phyloP scores from a whole-genome alignment of 2,329 filamentous ascomycete species.

The Arthrobotrys musiformis region DNA sequence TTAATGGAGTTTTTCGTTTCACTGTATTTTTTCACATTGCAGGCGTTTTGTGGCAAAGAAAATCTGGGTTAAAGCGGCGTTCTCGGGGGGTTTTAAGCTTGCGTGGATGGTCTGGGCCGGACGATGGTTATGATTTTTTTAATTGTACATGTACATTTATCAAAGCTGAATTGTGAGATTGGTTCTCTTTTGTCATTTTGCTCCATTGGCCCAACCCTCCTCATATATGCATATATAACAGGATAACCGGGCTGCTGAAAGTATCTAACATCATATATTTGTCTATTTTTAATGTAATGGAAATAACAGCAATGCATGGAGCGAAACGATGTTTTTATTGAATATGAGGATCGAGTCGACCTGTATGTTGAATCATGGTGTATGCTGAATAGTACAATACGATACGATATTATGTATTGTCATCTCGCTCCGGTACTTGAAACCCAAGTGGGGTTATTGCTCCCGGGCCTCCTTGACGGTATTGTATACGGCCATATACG shows the following conservation, averaged over 20 bases:
- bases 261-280: slow-evolving; percentile 12
- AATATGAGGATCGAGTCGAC: too few relatives aligned
- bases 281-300: slow-evolving; percentile 15
- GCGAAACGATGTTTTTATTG: neutral
- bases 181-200: slow-evolving; percentile 1
- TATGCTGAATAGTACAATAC: too few relatives aligned
- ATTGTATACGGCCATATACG: slow-evolving; percentile 5
- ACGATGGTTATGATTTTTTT: slow-evolving; percentile 9
- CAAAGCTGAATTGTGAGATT: slow-evolving; percentile 12
- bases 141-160: slow-evolving; percentile 29
- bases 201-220: neutral
- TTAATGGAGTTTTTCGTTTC: slow-evolving; percentile 30
- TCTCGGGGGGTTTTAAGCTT: slow-evolving; percentile 2
- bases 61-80: slow-evolving; percentile 38
- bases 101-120: neutral
- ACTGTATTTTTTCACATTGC: slow-evolving; percentile 19
- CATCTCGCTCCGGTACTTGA: slow-evolving; percentile 26
- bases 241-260: neutral
- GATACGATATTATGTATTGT: neutral
- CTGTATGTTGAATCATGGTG: too few relatives aligned
- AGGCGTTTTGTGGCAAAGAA: slow-evolving; percentile 43
- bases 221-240: too few relatives aligned
- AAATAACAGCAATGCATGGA: slow-evolving; percentile 26
- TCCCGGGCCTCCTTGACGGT: neutral
- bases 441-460: slow-evolving; percentile 14